Evolutionary conservation across 345 rosid species (phyloP).

Genomic region (Brassica cretica): DNA sequence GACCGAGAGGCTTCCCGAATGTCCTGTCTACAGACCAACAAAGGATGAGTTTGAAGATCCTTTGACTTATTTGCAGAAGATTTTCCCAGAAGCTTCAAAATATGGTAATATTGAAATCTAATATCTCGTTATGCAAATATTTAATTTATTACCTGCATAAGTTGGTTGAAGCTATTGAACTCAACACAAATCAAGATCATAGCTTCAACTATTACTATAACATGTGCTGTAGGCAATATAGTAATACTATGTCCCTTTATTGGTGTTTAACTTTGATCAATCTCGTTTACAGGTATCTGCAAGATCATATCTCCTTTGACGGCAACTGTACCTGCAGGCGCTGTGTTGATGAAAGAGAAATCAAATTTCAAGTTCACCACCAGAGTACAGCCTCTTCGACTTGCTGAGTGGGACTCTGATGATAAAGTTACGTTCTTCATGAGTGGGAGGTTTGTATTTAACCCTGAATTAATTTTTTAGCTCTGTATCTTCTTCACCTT

Average conservation of each 20-base stretch:
- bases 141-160: slow-evolving; percentile 4
- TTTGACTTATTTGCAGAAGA: slow-evolving; percentile 81
- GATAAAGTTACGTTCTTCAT: slow-evolving; percentile 94
- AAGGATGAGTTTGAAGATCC: slow-evolving; percentile 98
- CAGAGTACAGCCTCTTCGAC: slow-evolving; percentile 97
- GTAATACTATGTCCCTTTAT: background rate
- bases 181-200: too few relatives aligned
- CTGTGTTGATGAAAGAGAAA: slow-evolving; percentile 84
- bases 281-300: slow-evolving; percentile 71
- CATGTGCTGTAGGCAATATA: background rate
- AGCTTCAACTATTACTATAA: too few relatives aligned
- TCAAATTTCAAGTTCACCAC: slow-evolving; percentile 95
- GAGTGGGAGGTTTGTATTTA: slow-evolving; percentile 85
- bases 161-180: background rate
- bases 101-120: slow-evolving; percentile 55
- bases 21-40: slow-evolving; percentile 93
- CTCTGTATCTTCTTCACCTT: slow-evolving; percentile 10
- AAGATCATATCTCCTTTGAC: slow-evolving; percentile 84
- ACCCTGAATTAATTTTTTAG: slow-evolving; percentile 11
- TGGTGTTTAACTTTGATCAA: background rate
- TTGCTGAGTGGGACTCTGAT: slow-evolving; percentile 93
- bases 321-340: slow-evolving; percentile 92
- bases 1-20: slow-evolving; percentile 85
- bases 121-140: slow-evolving; percentile 4
- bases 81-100: slow-evolving; percentile 92